Conservation (phyloP, 352 stramenopile genomes). For the Globisporangium mamillatum region DNA sequence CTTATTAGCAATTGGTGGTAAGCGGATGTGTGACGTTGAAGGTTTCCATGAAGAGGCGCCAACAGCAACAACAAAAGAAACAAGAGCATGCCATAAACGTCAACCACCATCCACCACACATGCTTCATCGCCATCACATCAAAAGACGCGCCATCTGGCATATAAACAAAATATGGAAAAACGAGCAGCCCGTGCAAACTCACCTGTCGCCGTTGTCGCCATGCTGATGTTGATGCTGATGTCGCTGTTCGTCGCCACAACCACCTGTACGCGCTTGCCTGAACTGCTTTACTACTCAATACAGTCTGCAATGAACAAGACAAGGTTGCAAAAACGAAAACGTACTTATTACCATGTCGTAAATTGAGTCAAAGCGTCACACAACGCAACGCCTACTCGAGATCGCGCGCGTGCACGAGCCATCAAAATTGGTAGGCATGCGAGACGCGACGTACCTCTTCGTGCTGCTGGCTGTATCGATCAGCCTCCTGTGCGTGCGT, state of each 20-base stretch:
- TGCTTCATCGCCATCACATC: not conserved
- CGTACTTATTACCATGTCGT: not conserved
- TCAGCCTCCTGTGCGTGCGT: not conserved
- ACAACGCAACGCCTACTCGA: not conserved
- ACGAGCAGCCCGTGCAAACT: not conserved
- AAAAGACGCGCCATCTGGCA: not conserved
- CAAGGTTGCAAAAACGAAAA: no score
- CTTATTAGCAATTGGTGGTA: not conserved
- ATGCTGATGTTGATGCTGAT: not conserved
- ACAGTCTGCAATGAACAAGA: no score
- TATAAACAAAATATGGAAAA: slow-evolving; percentile 12
- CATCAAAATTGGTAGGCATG: not conserved
- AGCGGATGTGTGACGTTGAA: not conserved
- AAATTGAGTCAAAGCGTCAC: not conserved
- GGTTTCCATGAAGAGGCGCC: not conserved
- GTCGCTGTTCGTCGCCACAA: not conserved
- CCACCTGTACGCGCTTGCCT: not conserved
- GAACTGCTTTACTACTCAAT: not conserved
- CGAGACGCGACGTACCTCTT: not conserved
- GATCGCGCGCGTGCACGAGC: not conserved
- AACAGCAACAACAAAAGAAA: not conserved
- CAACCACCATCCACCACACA: not conserved
- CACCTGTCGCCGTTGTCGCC: slow-evolving; percentile 11
- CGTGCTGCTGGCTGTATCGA: not conserved
- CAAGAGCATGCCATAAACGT: slow-evolving; percentile 4